Evolutionary conservation across 768 basidiomycete genomes (phyloP).

Genomic region (Hygrophorus russula): DNA sequence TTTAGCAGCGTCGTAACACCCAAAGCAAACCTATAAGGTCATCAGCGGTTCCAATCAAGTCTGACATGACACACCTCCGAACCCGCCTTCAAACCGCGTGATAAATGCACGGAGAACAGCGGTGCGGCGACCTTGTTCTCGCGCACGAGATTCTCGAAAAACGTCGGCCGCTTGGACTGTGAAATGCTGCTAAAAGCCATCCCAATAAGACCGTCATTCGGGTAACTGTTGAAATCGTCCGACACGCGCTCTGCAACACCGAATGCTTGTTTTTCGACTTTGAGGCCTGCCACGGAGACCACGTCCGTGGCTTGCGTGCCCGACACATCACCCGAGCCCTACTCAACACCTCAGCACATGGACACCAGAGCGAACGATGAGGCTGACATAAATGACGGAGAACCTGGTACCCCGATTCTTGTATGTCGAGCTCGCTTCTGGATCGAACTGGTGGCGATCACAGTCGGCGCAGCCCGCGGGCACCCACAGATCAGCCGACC

Average conservation of each 20-base stretch:
- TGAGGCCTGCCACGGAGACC: constrained; percentile 34
- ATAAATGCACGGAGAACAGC: constrained; percentile 49
- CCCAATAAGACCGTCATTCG: constrained; percentile 49
- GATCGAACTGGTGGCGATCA: constrained; percentile 24
- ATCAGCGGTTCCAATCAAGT: neutral
- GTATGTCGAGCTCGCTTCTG: constrained; percentile 31
- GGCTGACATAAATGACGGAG: constrained; percentile 32
- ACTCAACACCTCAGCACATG: constrained; percentile 6
- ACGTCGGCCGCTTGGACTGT: constrained; percentile 32
- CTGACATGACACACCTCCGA: constrained; percentile 30
- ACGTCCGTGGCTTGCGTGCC: constrained; percentile 41
- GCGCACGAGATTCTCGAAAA: constrained; percentile 53
- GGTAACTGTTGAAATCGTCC: constrained; percentile 35
- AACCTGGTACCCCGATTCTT: constrained; percentile 20
- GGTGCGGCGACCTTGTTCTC: constrained; percentile 28
- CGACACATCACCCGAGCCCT: constrained; percentile 43
- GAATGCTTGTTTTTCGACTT: constrained; percentile 40
- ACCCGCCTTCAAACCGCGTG: constrained; percentile 26
- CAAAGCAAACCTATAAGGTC: constrained; percentile 21
- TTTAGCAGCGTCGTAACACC: constrained; percentile 24
- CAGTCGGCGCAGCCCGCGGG: constrained; percentile 30
- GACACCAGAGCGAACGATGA: neutral
- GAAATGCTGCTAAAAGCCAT: constrained; percentile 52
- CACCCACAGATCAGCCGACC: constrained; percentile 57
- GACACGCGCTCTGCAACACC: constrained; percentile 38